Conservation (phyloP, 345 rosid species). For the Euphorbia tirucalli region DNA sequence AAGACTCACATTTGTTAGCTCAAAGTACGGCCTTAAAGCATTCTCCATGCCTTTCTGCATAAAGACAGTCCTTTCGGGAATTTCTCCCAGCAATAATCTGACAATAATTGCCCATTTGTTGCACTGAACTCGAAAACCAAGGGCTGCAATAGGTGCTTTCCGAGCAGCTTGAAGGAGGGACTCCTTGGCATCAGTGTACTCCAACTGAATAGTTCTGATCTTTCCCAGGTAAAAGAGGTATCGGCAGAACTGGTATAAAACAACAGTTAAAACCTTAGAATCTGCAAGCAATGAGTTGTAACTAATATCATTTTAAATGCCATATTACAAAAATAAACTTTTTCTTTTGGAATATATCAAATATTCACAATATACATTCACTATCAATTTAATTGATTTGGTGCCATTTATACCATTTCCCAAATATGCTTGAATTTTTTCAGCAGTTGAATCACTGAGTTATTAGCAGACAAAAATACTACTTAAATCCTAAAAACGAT, state of each 20-base stretch:
- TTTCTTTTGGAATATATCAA: neutral
- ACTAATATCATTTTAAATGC: constrained; percentile 1
- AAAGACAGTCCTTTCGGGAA: constrained; percentile 77
- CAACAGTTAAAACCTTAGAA: constrained; percentile 1
- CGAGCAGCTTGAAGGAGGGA: constrained; percentile 87
- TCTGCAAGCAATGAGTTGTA: neutral
- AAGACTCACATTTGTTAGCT: constrained; percentile 77
- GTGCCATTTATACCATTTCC: neutral
- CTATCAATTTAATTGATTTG: neutral
- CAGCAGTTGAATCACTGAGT: neutral
- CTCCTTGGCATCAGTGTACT: constrained; percentile 89
- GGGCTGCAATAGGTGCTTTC: constrained; percentile 79
- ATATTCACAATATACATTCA: neutral
- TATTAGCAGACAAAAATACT: neutral
- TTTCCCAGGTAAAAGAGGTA: constrained; percentile 85
- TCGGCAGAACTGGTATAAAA: constrained; percentile 65
- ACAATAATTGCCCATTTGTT: constrained; percentile 86
- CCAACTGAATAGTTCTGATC: constrained; percentile 81
- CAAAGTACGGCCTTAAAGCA: constrained; percentile 78
- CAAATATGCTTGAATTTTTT: constrained; percentile 8
- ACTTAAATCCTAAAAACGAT: neutral
- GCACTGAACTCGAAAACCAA: constrained; percentile 71
- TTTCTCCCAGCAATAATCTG: constrained; percentile 74
- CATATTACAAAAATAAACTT: neutral
- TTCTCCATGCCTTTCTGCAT: constrained; percentile 90